Conservation (phyloP, 495 filamentous ascomycete species). For the Aspergillus avenaceus region DNA sequence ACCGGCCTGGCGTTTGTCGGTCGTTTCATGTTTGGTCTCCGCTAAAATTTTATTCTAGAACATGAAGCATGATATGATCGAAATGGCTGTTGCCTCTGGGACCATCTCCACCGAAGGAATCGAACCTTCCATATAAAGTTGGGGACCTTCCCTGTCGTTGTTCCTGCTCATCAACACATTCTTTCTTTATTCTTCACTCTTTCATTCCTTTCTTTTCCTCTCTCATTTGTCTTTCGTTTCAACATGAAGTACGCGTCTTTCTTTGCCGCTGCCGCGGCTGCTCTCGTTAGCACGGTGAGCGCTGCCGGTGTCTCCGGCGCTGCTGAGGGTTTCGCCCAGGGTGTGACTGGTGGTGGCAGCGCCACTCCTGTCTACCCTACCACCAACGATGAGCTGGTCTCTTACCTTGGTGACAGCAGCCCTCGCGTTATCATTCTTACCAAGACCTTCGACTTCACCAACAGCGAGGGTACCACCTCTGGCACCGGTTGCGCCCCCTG, state of each 20-base stretch:
- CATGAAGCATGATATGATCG: neutral
- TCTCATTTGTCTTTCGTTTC: slow-evolving; percentile 9
- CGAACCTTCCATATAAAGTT: neutral
- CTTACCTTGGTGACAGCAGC: slow-evolving; percentile 34
- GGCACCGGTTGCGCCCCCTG: slow-evolving; percentile 44
- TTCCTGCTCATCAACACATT: neutral
- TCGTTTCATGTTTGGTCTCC: neutral
- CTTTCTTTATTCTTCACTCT: neutral
- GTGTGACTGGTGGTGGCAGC: slow-evolving; percentile 36
- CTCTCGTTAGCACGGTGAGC: slow-evolving; percentile 14
- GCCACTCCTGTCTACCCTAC: slow-evolving; percentile 36
- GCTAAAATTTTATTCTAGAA: neutral
- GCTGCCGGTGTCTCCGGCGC: slow-evolving; percentile 30
- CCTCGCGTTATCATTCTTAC: slow-evolving; percentile 37
- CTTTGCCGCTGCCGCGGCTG: slow-evolving; percentile 8
- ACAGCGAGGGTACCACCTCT: slow-evolving; percentile 38
- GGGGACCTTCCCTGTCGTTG: neutral
- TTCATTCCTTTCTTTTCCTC: slow-evolving; percentile 7
- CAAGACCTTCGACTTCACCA: slow-evolving; percentile 42
- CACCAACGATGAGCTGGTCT: slow-evolving; percentile 38
- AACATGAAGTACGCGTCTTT: slow-evolving; percentile 16
- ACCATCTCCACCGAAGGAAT: neutral
- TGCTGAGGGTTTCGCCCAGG: slow-evolving; percentile 40
- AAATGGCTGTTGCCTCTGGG: neutral
- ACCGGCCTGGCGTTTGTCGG: neutral